Conservation (phyloP, 805 yeast species). For the Torulaspora gathmanii region DNA sequence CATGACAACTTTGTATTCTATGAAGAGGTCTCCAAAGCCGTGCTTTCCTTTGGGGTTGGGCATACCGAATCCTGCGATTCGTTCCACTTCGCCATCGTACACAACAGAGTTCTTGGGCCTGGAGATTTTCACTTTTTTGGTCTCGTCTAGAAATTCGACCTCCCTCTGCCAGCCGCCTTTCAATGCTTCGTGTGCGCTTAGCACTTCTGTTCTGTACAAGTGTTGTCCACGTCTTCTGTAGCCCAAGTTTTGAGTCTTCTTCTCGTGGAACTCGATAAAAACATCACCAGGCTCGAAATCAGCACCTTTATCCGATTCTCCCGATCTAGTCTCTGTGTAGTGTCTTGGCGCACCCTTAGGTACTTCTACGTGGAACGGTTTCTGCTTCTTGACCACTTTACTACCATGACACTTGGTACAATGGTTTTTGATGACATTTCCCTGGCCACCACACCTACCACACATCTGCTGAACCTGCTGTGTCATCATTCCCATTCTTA, state of each 20-base stretch:
- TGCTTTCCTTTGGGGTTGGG: constrained; percentile 43
- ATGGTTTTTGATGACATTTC: constrained; percentile 55
- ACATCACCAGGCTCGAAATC: constrained; percentile 81
- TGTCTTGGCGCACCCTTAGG: constrained; percentile 68
- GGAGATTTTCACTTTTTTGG: constrained; percentile 42
- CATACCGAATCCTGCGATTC: constrained; percentile 77
- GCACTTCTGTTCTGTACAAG: constrained; percentile 74
- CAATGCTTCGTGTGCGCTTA: constrained; percentile 66
- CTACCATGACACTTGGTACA: constrained; percentile 71
- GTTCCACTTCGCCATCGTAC: constrained; percentile 65
- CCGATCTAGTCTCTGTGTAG: constrained; percentile 53
- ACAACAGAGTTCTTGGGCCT: constrained; percentile 53
- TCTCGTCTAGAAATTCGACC: constrained; percentile 62
- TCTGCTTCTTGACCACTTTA: constrained; percentile 52
- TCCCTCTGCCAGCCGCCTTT: constrained; percentile 76
- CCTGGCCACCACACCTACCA: constrained; percentile 75
- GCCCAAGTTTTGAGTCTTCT: constrained; percentile 56
- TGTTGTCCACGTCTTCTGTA: constrained; percentile 73
- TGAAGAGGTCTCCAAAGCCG: constrained; percentile 48
- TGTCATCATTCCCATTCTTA: constrained; percentile 84
- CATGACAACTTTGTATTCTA: constrained; percentile 45
- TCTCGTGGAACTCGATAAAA: constrained; percentile 56
- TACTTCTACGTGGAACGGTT: constrained; percentile 57
- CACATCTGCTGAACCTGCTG: constrained; percentile 80
- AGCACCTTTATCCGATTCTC: constrained; percentile 82